phyloP scores from a whole-genome alignment of 1,284 basidiomycete genomes.

The Marasmius tenuissimus region DNA sequence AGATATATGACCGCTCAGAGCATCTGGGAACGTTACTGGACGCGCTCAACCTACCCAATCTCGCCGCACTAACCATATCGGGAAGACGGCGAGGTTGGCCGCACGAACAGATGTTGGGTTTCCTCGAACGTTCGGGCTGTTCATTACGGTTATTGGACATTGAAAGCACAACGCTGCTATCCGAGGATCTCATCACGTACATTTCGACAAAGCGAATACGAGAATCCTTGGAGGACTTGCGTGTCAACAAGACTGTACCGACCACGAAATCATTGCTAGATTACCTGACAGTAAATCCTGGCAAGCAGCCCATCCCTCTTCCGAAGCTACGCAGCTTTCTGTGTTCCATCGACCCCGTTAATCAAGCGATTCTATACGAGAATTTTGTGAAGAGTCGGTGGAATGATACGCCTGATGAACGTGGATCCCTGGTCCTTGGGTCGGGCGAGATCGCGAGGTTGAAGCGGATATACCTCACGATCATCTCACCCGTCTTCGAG shows the following conservation, averaged over 20 bases:
- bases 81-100: neutral
- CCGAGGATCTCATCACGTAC: neutral
- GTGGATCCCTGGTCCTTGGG: neutral
- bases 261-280: neutral
- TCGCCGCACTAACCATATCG: neutral
- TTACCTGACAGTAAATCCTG: neutral
- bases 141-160: neutral
- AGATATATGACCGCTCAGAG: neutral
- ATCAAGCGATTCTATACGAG: neutral
- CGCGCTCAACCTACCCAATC: neutral
- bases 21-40: neutral
- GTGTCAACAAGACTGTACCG: neutral
- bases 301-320: neutral
- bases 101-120: neutral
- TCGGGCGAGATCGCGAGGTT: neutral
- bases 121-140: neutral
- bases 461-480: neutral
- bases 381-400: neutral
- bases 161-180: neutral
- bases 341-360: neutral
- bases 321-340: neutral
- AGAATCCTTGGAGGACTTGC: neutral
- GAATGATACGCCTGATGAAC: neutral
- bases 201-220: neutral
- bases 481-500: neutral